These are phyloP conservation scores for Galeopsis tetrahit DNA, from an alignment of 257 asterid species.

Conservation along the genomic window DNA sequence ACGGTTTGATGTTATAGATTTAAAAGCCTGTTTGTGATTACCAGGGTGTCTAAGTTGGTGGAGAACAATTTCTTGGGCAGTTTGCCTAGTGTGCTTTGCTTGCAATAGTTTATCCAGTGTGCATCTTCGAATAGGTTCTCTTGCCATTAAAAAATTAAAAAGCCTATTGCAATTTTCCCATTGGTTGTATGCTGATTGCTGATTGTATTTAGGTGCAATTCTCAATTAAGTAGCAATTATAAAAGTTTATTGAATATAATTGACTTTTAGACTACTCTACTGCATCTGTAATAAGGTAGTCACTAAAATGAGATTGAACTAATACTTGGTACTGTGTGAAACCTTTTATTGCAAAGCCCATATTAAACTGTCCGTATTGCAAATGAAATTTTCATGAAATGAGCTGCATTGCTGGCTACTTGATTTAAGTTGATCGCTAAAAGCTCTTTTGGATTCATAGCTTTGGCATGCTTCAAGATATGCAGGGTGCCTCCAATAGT, in stretches of 20 bases:
- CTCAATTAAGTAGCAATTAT: neutral
- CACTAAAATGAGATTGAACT: neutral
- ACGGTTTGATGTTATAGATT: neutral
- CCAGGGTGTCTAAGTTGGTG: neutral
- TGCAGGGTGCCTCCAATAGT: neutral
- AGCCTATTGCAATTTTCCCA: neutral
- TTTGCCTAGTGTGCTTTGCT: neutral
- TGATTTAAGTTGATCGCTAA: neutral
- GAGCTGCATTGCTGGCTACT: neutral
- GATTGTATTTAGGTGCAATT: neutral
- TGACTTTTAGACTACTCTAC: neutral
- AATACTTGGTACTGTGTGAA: neutral
- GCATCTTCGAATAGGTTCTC: neutral
- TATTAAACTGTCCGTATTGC: neutral
- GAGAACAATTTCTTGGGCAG: neutral
- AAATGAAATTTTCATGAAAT: constrained; percentile 1
- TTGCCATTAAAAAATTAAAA: neutral
- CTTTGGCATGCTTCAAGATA: neutral
- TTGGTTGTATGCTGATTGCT: neutral
- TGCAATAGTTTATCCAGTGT: neutral
- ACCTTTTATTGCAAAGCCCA: neutral
- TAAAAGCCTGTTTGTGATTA: neutral
- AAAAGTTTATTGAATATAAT: neutral
- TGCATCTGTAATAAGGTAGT: neutral
- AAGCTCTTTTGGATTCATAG: neutral